Evolutionary conservation across 352 stramenopile species (phyloP).

Genomic region (Blastocystis sp.): DNA sequence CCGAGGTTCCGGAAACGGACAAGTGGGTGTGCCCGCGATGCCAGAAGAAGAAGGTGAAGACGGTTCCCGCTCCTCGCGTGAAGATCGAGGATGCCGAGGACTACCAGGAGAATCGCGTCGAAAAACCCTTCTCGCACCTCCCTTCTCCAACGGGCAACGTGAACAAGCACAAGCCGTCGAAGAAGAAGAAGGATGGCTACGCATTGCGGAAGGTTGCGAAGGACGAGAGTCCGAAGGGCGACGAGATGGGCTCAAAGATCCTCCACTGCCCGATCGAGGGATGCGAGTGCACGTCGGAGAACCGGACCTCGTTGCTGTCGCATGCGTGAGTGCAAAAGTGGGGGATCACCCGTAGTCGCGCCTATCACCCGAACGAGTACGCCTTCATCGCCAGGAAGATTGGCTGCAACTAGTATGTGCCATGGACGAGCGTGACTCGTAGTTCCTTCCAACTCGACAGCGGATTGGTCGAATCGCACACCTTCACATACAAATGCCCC

Average conservation of each 20-base stretch:
- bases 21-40: slow-evolving; percentile 69
- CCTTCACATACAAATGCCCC: neutral
- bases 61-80: neutral
- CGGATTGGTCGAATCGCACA: neutral
- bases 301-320: slow-evolving; percentile 29
- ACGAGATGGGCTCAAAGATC: neutral
- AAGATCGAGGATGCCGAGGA: slow-evolving; percentile 2
- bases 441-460: slow-evolving; percentile 15
- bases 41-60: neutral
- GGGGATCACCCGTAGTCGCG: neutral
- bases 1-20: slow-evolving; percentile 24
- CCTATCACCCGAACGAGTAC: slow-evolving; percentile 15
- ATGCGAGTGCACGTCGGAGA: slow-evolving; percentile 2
- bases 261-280: slow-evolving; percentile 10
- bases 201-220: neutral
- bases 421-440: neutral
- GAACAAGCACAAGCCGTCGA: neutral
- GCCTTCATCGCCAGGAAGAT: slow-evolving; percentile 12
- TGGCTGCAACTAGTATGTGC: slow-evolving; percentile 15
- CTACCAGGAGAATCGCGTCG: neutral
- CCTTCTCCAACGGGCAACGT: neutral
- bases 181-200: neutral
- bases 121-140: neutral
- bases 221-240: neutral
- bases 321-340: neutral